Percentiles rank a stretch among this genome's conserved stretches.
Evolutionary conservation across 2,329 filamentous ascomycete species (phyloP).

Genomic region (Rosellinia necatrix): DNA sequence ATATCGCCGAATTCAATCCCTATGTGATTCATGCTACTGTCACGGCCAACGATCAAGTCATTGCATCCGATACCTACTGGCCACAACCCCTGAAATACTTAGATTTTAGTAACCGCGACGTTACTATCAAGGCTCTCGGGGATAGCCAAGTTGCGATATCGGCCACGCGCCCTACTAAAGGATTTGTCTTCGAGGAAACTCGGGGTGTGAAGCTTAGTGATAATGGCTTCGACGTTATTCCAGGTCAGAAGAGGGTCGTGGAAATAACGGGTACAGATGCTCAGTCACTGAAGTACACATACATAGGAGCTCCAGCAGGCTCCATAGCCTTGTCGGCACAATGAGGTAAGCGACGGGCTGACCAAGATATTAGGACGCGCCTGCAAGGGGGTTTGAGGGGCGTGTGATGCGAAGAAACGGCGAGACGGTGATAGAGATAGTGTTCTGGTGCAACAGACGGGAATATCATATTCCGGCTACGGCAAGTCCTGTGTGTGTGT

Average conservation of each 20-base stretch:
- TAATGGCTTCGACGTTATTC: constrained; percentile 63
- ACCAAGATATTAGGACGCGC: background rate
- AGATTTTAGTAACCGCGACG: constrained; percentile 50
- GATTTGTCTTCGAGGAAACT: constrained; percentile 57
- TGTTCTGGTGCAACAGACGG: no score
- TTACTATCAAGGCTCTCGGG: constrained; percentile 42
- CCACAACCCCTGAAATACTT: constrained; percentile 67
- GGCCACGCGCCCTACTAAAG: constrained; percentile 57
- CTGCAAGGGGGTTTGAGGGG: no score
- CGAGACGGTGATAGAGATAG: no score
- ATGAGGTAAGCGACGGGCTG: background rate
- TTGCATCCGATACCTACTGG: constrained; percentile 60
- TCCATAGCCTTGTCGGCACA: constrained; percentile 24
- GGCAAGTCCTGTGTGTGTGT: no score
- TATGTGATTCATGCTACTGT: constrained; percentile 55
- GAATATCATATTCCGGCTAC: no score
- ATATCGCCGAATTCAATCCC: constrained; percentile 46
- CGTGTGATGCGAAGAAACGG: no score
- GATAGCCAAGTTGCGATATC: constrained; percentile 38
- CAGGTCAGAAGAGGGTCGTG: constrained; percentile 45
- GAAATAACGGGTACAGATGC: constrained; percentile 30
- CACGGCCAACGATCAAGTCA: constrained; percentile 42
- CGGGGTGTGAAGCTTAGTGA: constrained; percentile 54
- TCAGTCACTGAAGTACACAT: constrained; percentile 34
- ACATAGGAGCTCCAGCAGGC: constrained; percentile 34